A percentile compares a stretch with the other conserved stretches of the same genome.
Evolutionary conservation across 2,329 filamentous ascomycete species (phyloP).

Genomic region (Fusarium continuum): DNA sequence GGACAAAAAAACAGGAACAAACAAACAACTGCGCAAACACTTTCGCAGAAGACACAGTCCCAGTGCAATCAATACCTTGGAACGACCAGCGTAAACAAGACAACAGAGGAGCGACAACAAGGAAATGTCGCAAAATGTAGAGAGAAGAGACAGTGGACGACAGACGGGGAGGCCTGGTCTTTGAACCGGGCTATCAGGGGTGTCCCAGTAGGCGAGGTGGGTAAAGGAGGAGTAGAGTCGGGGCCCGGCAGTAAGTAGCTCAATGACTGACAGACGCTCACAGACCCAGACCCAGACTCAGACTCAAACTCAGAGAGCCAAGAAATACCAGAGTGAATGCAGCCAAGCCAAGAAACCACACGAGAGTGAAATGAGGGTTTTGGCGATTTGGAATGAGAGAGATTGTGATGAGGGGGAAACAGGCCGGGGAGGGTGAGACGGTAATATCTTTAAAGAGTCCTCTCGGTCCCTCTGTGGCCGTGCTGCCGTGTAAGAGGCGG

Average conservation of each 20-base stretch:
- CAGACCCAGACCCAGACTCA: background rate
- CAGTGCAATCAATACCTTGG: background rate
- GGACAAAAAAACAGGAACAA: slow-evolving; percentile 6
- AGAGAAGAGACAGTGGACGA: slow-evolving; percentile 4
- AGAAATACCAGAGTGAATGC: slow-evolving; percentile 1
- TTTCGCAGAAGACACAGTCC: slow-evolving; percentile 1
- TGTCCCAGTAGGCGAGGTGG: slow-evolving; percentile 35
- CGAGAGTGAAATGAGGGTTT: background rate
- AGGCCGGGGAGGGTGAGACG: slow-evolving; percentile 16
- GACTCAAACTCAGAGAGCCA: slow-evolving; percentile 3
- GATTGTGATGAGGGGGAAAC: background rate
- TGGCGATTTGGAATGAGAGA: slow-evolving; percentile 5
- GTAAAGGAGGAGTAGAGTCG: slow-evolving; percentile 35
- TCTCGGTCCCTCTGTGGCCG: slow-evolving; percentile 18
- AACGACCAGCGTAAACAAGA: slow-evolving; percentile 37
- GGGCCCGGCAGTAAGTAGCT: slow-evolving; percentile 5
- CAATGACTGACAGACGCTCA: too few species aligned
- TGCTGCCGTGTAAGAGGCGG: slow-evolving; percentile 40
- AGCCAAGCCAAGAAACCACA: background rate
- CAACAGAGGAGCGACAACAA: slow-evolving; percentile 8
- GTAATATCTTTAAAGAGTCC: slow-evolving; percentile 22
- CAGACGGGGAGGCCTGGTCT: slow-evolving; percentile 18
- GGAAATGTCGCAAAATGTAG: slow-evolving; percentile 34
- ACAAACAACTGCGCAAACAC: slow-evolving; percentile 8
- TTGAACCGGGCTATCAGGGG: slow-evolving; percentile 28